Evolutionary conservation across 1,284 basidiomycete genomes (phyloP).

Genomic region (Heterobasidion annosum): DNA sequence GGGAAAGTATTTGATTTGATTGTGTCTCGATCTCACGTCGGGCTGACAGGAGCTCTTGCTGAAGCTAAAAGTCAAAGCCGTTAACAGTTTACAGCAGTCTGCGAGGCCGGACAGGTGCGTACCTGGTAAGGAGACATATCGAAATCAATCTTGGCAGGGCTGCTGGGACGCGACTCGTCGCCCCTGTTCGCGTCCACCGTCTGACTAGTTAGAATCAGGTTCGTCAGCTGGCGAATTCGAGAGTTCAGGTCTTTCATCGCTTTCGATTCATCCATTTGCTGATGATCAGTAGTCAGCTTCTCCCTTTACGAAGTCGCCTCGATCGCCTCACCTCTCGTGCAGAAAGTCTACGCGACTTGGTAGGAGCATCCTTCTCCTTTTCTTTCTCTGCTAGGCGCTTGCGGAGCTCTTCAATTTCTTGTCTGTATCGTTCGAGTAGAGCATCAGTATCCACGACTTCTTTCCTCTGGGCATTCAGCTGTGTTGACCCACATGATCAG

Average conservation of each 20-base stretch:
- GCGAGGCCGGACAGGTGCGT: conserved; percentile 6
- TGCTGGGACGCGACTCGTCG: conserved; percentile 64
- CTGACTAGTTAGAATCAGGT: conserved; percentile 79
- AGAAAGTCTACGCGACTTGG: conserved; percentile 40
- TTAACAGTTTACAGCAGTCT: background rate
- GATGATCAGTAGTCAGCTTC: conserved; percentile 3
- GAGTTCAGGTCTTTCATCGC: conserved; percentile 76
- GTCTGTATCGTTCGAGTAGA: conserved; percentile 83
- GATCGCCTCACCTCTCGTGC: conserved; percentile 50
- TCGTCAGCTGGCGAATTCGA: conserved; percentile 78
- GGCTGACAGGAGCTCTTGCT: conserved; percentile 77
- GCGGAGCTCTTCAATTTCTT: conserved; percentile 84
- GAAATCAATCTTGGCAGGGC: conserved; percentile 79
- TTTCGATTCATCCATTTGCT: conserved; percentile 73
- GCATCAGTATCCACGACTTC: conserved; percentile 92
- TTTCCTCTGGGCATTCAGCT: conserved; percentile 85
- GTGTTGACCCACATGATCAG: conserved; percentile 2
- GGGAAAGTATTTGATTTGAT: conserved; percentile 70
- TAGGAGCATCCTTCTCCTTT: conserved; percentile 6
- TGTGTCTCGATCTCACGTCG: conserved; percentile 70
- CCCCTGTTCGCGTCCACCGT: conserved; percentile 62
- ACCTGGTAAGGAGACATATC: conserved; percentile 80
- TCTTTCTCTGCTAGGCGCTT: conserved; percentile 60
- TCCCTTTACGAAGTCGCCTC: background rate
- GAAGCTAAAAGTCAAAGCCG: conserved; percentile 41